Percentiles rank a stretch among this genome's conserved stretches.
phyloP scores from a whole-genome alignment of 805 yeast genomes.

The Candida oleophila region DNA sequence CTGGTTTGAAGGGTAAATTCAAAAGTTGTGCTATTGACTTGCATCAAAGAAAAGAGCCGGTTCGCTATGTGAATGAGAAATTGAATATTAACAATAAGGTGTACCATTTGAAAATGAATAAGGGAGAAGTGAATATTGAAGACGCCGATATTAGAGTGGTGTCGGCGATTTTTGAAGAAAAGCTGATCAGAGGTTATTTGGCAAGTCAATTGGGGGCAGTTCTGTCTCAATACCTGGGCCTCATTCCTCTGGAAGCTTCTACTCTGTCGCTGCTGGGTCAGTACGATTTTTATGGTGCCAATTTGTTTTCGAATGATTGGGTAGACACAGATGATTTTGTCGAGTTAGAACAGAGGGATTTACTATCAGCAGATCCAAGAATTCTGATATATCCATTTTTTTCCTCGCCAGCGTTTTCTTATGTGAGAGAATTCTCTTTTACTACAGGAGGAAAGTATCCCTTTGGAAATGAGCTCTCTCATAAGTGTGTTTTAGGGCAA shows the following conservation, averaged over 20 bases:
- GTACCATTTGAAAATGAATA: constrained; percentile 57
- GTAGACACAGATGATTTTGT: constrained; percentile 71
- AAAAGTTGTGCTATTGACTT: constrained; percentile 34
- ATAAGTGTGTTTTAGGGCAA: constrained; percentile 58
- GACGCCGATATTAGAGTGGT: constrained; percentile 69
- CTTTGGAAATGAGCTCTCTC: constrained; percentile 63
- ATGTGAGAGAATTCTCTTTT: constrained; percentile 52
- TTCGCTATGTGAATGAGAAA: constrained; percentile 37
- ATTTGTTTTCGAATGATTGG: constrained; percentile 43
- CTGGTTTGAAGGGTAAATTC: constrained; percentile 39
- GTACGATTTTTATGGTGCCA: neutral
- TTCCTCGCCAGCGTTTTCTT: constrained; percentile 58
- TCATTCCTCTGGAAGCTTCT: neutral
- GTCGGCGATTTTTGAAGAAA: constrained; percentile 61
- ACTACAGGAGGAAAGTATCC: constrained; percentile 49
- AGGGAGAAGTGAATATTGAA: constrained; percentile 68
- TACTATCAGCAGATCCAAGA: constrained; percentile 39
- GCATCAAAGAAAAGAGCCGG: constrained; percentile 38
- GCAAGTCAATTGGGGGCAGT: constrained; percentile 14
- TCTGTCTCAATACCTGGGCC: neutral
- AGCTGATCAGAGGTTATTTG: constrained; percentile 33
- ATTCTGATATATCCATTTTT: constrained; percentile 47
- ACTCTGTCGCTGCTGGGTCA: neutral
- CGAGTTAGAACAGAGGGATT: constrained; percentile 58
- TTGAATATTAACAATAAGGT: constrained; percentile 34